These are phyloP conservation scores for Mesembryanthemum crystallinum DNA, from an alignment of 148 eudicot species.

Conservation along the genomic window DNA sequence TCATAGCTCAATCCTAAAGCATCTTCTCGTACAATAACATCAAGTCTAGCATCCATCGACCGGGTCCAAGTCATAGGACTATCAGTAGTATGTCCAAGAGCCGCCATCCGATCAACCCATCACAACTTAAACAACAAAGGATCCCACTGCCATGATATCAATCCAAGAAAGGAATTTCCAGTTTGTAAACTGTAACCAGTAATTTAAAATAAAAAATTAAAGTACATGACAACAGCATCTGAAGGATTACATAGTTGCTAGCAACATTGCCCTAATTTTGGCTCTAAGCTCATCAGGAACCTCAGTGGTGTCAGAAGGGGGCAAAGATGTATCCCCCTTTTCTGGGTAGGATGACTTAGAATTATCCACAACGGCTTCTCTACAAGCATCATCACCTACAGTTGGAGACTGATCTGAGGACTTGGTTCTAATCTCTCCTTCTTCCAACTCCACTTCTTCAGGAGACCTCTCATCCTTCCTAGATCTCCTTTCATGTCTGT, in stretches of 20 bases:
- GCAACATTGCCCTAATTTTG: constrained; percentile 90
- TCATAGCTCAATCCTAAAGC: too few species aligned
- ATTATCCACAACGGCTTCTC: constrained; percentile 53
- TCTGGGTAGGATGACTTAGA: constrained; percentile 39
- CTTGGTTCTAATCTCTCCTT: constrained; percentile 75
- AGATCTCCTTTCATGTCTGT: constrained; percentile 26
- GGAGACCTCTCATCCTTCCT: constrained; percentile 31
- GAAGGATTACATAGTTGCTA: constrained; percentile 50
- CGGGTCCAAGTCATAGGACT: too few species aligned
- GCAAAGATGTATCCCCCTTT: constrained; percentile 49
- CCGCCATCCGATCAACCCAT: too few species aligned
- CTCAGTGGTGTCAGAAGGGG: constrained; percentile 48
- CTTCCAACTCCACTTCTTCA: constrained; percentile 70
- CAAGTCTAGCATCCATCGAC: too few species aligned
- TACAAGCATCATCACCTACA: constrained; percentile 35
- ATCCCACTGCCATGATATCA: not conserved
- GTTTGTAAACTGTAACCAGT: not conserved
- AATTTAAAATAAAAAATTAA: not conserved
- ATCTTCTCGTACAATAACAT: too few species aligned
- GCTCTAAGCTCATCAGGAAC: constrained; percentile 92
- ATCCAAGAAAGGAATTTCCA: not conserved
- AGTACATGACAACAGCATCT: not conserved
- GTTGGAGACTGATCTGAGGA: constrained; percentile 47
- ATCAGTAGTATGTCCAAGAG: too few species aligned
- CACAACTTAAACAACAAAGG: too few species aligned